Percentiles rank a stretch among this genome's conserved stretches.
phyloP scores from a whole-genome alignment of 2,329 filamentous ascomycete genomes.

The Fragosphaeria purpurea region DNA sequence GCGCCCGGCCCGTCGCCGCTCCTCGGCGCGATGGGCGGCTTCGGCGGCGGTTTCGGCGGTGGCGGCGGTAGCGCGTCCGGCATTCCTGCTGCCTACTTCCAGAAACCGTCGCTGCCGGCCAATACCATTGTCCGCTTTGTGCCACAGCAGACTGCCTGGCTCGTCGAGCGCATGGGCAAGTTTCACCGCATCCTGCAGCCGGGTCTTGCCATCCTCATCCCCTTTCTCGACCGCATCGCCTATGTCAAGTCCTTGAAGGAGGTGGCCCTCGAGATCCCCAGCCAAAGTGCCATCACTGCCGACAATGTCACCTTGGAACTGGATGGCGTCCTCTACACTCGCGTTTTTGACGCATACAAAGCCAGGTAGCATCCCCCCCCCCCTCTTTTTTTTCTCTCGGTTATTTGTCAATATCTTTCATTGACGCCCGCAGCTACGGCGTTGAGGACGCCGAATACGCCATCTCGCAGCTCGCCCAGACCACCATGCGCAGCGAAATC shows the following conservation, averaged over 20 bases:
- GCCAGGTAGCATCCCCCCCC: conserved; percentile 55
- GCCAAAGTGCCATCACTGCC: conserved; percentile 93
- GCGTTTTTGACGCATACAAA: conserved; percentile 97
- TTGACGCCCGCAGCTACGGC: conserved; percentile 59
- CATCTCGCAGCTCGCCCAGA: conserved; percentile 95
- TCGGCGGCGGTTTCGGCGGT: conserved; percentile 5
- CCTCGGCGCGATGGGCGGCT: conserved; percentile 20
- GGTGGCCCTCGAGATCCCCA: conserved; percentile 90
- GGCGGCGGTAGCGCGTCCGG: conserved; percentile 3
- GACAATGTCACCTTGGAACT: conserved; percentile 97
- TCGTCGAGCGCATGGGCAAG: conserved; percentile 98
- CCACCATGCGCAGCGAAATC: conserved; percentile 97
- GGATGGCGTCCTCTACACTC: conserved; percentile 89
- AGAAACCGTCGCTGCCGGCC: conserved; percentile 63
- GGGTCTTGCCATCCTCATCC: conserved; percentile 78
- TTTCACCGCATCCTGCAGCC: conserved; percentile 90
- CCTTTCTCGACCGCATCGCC: conserved; percentile 88
- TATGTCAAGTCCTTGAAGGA: conserved; percentile 99
- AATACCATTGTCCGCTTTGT: conserved; percentile 96
- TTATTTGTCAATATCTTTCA: not conserved
- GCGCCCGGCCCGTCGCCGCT: conserved; percentile 15
- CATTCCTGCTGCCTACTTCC: conserved; percentile 68
- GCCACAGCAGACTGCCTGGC: conserved; percentile 99
- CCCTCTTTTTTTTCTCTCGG: not conserved
- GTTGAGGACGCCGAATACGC: conserved; percentile 98